Percentiles rank a stretch among this genome's conserved stretches.
phyloP scores from a whole-genome alignment of 139 green algal species.

The Diplosphaera chodatii region DNA sequence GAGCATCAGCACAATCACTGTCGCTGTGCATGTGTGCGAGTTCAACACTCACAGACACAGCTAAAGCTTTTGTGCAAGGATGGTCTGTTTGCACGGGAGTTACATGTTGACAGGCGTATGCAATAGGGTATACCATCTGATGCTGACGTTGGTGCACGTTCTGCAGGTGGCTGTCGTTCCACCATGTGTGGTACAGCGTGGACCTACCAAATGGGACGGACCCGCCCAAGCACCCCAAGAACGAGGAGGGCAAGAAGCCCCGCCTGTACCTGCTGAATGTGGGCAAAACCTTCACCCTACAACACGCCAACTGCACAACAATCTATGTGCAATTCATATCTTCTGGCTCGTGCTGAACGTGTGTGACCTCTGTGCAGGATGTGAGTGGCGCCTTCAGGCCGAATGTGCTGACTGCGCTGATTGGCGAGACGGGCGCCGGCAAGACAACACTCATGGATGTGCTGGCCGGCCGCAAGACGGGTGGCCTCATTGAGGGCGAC shows the following conservation, averaged over 20 bases:
- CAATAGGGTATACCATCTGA: not conserved
- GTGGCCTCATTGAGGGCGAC: slow-evolving; percentile 31
- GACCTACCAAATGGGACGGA: not conserved
- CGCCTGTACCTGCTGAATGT: not conserved
- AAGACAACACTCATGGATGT: slow-evolving; percentile 44
- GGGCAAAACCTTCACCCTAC: too few species aligned
- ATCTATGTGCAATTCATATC: too few species aligned
- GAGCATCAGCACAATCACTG: too few species aligned
- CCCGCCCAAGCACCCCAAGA: not conserved
- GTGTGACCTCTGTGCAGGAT: slow-evolving; percentile 9
- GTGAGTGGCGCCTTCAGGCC: slow-evolving; percentile 23
- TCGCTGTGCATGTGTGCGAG: too few species aligned
- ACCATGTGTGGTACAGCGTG: not conserved
- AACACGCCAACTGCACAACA: too few species aligned
- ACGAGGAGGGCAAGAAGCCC: not conserved
- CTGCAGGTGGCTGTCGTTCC: not conserved
- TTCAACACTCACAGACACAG: too few species aligned
- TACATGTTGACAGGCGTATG: not conserved
- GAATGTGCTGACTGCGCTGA: slow-evolving; percentile 26
- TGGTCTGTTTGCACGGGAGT: too few species aligned
- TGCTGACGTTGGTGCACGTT: not conserved
- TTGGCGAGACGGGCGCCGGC: slow-evolving; percentile 27
- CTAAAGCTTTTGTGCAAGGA: too few species aligned
- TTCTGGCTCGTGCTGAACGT: too few species aligned
- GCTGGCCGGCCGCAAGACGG: slow-evolving; percentile 34